phyloP scores from a whole-genome alignment of 768 basidiomycete species.

The Suillus variegatus region DNA sequence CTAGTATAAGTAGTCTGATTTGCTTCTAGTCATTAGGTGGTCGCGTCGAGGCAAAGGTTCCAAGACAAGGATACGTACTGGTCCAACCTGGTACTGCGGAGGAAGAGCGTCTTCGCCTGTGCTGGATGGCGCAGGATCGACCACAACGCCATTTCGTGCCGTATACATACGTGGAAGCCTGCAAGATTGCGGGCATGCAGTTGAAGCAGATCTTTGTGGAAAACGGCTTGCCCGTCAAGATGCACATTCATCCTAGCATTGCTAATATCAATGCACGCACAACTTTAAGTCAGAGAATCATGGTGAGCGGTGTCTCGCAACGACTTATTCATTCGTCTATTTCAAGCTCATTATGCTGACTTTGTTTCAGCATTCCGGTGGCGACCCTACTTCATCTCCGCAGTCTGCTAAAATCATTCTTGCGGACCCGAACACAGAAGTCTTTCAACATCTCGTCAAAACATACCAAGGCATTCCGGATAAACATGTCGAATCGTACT shows the following conservation, averaged over 20 bases:
- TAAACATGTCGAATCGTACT: constrained; percentile 78
- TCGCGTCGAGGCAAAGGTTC: constrained; percentile 76
- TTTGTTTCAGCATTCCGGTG: constrained; percentile 69
- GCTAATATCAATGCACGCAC: constrained; percentile 74
- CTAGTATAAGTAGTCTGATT: constrained; percentile 9
- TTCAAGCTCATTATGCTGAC: neutral
- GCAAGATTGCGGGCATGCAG: constrained; percentile 73
- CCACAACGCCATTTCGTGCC: constrained; percentile 81
- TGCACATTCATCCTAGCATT: constrained; percentile 83
- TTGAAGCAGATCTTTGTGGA: constrained; percentile 77
- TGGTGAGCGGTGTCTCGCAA: constrained; percentile 44
- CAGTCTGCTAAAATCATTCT: constrained; percentile 75
- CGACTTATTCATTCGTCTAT: constrained; percentile 2
- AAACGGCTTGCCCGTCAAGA: constrained; percentile 61
- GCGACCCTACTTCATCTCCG: constrained; percentile 70
- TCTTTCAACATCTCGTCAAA: constrained; percentile 73
- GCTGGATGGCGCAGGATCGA: constrained; percentile 69
- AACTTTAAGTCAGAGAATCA: constrained; percentile 67
- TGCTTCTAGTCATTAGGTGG: constrained; percentile 67
- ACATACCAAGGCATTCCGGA: constrained; percentile 67
- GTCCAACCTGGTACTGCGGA: constrained; percentile 69
- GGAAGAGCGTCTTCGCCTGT: constrained; percentile 72
- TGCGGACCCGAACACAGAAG: constrained; percentile 77
- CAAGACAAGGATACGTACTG: constrained; percentile 73
- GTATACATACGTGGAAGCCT: constrained; percentile 82